Evolutionary conservation across 345 rosid species (phyloP).

Genomic region (Hibiscus mutabilis): DNA sequence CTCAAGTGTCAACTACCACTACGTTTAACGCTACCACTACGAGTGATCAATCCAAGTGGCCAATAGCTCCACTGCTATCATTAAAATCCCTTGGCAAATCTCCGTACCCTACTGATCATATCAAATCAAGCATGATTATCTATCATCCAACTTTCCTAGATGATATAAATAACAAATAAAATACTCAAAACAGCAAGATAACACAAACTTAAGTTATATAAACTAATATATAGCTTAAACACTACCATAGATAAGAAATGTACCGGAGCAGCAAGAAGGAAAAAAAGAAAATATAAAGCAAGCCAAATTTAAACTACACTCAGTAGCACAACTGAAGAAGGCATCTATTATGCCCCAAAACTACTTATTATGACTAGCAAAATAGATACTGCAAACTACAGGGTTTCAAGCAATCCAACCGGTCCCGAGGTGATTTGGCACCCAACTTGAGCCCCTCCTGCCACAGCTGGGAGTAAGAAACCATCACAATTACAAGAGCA

Average conservation of each 20-base stretch:
- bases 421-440: constrained; percentile 37
- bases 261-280: constrained; percentile 36
- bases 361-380: constrained; percentile 67
- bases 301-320: constrained; percentile 60
- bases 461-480: constrained; percentile 20
- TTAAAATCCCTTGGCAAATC: constrained; percentile 27
- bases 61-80: constrained; percentile 35
- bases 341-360: constrained; percentile 52
- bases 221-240: constrained; percentile 31
- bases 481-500: constrained; percentile 18
- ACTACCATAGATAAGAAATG: constrained; percentile 36
- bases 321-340: constrained; percentile 41
- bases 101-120: constrained; percentile 25
- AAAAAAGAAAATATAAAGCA: constrained; percentile 50
- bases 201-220: constrained; percentile 23
- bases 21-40: constrained; percentile 49
- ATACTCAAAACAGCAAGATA: constrained; percentile 17
- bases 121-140: constrained; percentile 25
- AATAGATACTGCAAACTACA: constrained; percentile 52
- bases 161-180: constrained; percentile 8
- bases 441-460: constrained; percentile 33
- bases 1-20: constrained; percentile 58
- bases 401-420: constrained; percentile 69
- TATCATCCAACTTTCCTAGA: constrained; percentile 17
- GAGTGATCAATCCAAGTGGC: constrained; percentile 32